Conservation (phyloP, 2,329 filamentous ascomycete genomes). For the Diaporthe amygdali region DNA sequence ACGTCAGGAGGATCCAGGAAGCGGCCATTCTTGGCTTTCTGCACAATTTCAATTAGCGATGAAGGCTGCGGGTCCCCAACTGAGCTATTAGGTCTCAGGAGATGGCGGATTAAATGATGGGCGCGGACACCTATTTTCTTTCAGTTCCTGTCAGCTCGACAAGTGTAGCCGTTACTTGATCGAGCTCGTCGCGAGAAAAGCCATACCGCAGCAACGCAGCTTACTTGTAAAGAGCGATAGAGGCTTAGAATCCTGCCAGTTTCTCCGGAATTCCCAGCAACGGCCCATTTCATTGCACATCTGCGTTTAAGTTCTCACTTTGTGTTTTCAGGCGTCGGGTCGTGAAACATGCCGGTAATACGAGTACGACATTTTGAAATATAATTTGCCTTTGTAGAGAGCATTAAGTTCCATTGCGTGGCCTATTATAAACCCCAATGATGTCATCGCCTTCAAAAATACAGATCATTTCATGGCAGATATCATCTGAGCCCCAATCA, state of each 20-base stretch:
- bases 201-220: background rate
- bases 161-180: background rate
- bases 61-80: too few relatives aligned
- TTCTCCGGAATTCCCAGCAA: background rate
- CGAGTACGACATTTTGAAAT: background rate
- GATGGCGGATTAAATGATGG: too few relatives aligned
- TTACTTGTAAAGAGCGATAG: background rate
- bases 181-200: background rate
- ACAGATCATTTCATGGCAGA: background rate
- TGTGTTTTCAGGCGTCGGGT: background rate
- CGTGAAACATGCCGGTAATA: background rate
- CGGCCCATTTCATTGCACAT: background rate
- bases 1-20: too few relatives aligned
- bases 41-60: too few relatives aligned
- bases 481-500: too few relatives aligned
- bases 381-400: background rate
- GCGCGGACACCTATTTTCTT: too few relatives aligned
- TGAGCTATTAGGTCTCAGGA: too few relatives aligned
- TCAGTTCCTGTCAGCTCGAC: too few relatives aligned
- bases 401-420: background rate
- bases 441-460: background rate
- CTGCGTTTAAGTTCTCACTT: background rate
- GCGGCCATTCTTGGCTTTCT: too few relatives aligned
- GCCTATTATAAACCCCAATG: background rate
- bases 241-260: background rate